Evolutionary conservation across 2,329 filamentous ascomycete genomes (phyloP), one percentile per base, ranked within the genome.

Genomic region (Magnaporthiopsis rhizophila): DNA sequence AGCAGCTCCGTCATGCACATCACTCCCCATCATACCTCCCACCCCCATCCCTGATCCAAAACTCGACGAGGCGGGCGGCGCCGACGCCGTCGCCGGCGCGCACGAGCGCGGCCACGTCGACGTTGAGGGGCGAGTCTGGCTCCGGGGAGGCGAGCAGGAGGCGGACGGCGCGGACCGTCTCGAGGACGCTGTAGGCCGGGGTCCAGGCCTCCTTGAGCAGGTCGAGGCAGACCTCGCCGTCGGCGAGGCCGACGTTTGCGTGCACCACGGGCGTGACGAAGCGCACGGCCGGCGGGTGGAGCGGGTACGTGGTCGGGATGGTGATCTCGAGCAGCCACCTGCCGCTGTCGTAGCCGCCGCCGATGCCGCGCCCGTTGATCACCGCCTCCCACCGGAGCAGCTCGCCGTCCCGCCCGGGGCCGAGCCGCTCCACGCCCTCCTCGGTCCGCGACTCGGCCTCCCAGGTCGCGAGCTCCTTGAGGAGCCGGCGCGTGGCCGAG

Each of bases 201-300:
- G 90, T 89, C 94, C 94, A 98, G 24, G 84, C 83, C 64, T 88
- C 83, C 72, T 84, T 83, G 66, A 99, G 82, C 67, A 98, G 83
- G 73, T 97, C 95, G 34, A 98, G 86, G 75, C 95, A 99, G 73
- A 99, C 95, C 77, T 97, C 93, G 69, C 95, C 95, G 2, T 86
- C 92, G 69, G 82, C 71, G 67, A 84, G 80, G 63, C 81, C 80
- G 38, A 86, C 86, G 76, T 97, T 97, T 61, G 93, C 88, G 79
- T 97, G 92, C 71, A 91, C 90, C 69, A 96, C 86, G 67, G 87
- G 86, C 50, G 92, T 99, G n/a, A 82, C 79, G 79, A 99, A 99
- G 65, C 78, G 81, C 69, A 99, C 88, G 57, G 80, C 83, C 0
- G 95, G 95, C 1, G 95, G 89, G 0, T 84, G 77, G 65, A 90